phyloP scores from a whole-genome alignment of 495 filamentous ascomycete species.

The Recurvomyces mirabilis region DNA sequence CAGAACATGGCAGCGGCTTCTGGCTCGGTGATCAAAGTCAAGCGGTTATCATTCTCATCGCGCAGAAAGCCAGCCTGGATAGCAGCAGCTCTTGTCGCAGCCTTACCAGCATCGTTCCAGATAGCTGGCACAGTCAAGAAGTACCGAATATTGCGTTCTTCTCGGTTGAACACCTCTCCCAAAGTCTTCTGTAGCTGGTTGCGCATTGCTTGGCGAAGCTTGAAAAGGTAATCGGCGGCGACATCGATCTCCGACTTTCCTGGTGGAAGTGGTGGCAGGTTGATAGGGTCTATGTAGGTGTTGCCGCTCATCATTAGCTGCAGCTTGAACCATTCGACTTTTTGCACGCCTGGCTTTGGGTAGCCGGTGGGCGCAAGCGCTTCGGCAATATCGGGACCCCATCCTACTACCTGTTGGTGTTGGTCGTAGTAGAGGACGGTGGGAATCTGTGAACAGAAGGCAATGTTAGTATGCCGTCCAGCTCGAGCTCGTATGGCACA shows the following conservation, averaged over 20 bases:
- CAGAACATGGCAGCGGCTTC: slow-evolving; percentile 65
- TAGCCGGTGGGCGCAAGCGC: slow-evolving; percentile 63
- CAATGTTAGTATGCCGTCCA: background rate
- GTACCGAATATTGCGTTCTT: slow-evolving; percentile 64
- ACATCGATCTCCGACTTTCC: slow-evolving; percentile 71
- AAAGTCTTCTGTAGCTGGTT: slow-evolving; percentile 65
- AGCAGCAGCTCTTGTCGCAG: slow-evolving; percentile 57
- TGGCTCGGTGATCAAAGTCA: slow-evolving; percentile 61
- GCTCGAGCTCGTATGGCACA: background rate
- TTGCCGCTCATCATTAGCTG: slow-evolving; percentile 69
- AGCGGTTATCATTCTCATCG: slow-evolving; percentile 63
- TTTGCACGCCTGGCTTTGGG: slow-evolving; percentile 64
- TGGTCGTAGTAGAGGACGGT: slow-evolving; percentile 68
- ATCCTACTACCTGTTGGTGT: slow-evolving; percentile 66
- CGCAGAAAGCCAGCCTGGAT: slow-evolving; percentile 66
- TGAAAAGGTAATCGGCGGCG: slow-evolving; percentile 66
- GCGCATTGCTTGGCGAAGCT: slow-evolving; percentile 62
- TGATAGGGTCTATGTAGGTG: slow-evolving; percentile 70
- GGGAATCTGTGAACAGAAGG: slow-evolving; percentile 43
- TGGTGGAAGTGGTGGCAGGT: slow-evolving; percentile 61
- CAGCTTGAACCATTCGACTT: slow-evolving; percentile 71
- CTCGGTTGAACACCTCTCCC: slow-evolving; percentile 63
- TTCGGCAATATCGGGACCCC: slow-evolving; percentile 67
- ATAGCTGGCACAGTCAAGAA: slow-evolving; percentile 65
- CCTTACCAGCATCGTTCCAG: slow-evolving; percentile 69